Base-by-base conservation (phyloP, 805 yeast genomes). In the Allodekkera sacchari region DNA sequence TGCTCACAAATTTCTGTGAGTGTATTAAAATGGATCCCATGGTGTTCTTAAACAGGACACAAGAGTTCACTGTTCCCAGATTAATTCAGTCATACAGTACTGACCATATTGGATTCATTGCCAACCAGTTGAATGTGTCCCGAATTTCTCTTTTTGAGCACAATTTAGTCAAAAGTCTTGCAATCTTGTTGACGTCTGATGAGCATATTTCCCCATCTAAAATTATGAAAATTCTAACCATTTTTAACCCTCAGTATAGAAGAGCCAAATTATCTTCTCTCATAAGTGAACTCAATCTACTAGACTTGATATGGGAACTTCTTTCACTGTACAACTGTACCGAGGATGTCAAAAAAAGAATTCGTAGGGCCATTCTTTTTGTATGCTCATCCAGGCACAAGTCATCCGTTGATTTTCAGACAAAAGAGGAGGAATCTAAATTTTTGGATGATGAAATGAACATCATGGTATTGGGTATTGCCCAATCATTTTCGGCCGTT, bases 401-500 rank as follows among this genome's bases (percentile, higher is more conserved):
- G 7, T 9, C 9, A 12, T 18, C 28, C 5, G n/a, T 27, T 15
- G 43, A 29, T 35, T 39, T 28, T 12, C 46, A 13, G 19, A 41
- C 28, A 41, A 52, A 18, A 28, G 44, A 31, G 43, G 56, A 58
- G 32, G 55, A 52, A 22, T 61, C 59, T 25, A 42, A 37, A 5
- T 34, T 44, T 17, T 51, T 72, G 25, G 58, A 59, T 15, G 50
- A 39, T 4, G 71, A 65, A 34, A 57, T 80, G 27, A 74, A 70
- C 17, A 71, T 69, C 26, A 69, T 75, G 47, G 74, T 83, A 3
- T 58, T 87, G 10, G 94, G 88, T 36, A 63, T 87, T 12, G 78
- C 83, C 4, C 89, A 83, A 39, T 67, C 72, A 27, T 83, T 88
- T 44, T 79, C 94, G 5, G 87, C 83, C 40, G 74, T 77, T 15